These are phyloP conservation scores for Grosmannia clavigera DNA, from an alignment of 2,329 filamentous ascomycete genomes.

Conservation along the genomic window DNA sequence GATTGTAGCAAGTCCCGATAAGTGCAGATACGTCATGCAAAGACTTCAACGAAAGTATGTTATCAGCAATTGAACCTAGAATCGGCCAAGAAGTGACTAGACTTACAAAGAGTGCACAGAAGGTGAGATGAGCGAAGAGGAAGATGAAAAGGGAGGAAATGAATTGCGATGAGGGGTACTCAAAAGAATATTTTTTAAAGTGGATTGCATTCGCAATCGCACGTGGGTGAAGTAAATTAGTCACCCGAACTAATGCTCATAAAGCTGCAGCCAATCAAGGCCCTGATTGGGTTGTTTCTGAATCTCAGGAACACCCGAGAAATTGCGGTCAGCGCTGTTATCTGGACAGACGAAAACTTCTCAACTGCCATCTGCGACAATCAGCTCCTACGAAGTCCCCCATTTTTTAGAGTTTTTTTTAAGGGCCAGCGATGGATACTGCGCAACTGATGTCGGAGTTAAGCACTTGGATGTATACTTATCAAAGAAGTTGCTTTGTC, in stretches of 20 bases:
- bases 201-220: background rate
- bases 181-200: background rate
- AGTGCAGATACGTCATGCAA: background rate
- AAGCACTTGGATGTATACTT: no score
- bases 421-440: no score
- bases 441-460: no score
- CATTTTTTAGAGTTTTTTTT: no score
- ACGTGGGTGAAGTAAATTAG: background rate
- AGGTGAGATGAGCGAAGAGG: conserved; percentile 1
- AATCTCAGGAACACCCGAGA: background rate
- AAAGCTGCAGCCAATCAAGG: background rate
- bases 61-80: background rate
- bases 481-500: no score
- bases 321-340: background rate
- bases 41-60: background rate
- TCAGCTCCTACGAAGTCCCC: no score
- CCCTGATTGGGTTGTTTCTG: background rate
- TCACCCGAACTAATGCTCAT: background rate
- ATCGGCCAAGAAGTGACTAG: background rate
- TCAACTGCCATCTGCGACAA: background rate
- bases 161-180: background rate
- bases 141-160: background rate
- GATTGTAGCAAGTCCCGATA: background rate
- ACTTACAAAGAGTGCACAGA: background rate
- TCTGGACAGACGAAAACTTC: no score